These are phyloP conservation scores for Metschnikowia peoriensis DNA, from an alignment of 805 yeast species.

Conservation along the genomic window DNA sequence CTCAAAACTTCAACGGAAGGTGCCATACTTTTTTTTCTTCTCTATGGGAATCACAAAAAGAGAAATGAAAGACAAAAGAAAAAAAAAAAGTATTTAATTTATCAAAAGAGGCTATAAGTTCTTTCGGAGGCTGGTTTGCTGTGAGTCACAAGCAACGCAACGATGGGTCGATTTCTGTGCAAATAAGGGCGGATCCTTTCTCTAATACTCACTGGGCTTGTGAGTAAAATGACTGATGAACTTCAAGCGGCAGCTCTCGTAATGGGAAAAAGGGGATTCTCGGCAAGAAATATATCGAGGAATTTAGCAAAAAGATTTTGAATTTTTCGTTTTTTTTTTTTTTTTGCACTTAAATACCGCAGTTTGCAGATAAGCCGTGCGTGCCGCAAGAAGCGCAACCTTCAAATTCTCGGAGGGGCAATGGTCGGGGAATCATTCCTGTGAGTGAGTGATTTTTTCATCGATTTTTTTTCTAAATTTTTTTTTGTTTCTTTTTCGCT, in stretches of 20 bases:
- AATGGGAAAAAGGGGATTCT: conserved; percentile 3
- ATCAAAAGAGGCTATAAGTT: too few relatives aligned
- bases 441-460: too few relatives aligned
- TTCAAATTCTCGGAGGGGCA: neutral
- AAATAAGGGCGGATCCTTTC: conserved; percentile 7
- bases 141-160: conserved; percentile 4
- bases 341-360: neutral
- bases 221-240: conserved; percentile 28
- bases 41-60: too few relatives aligned
- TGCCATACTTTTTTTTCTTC: conserved; percentile 6
- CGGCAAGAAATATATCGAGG: conserved; percentile 1
- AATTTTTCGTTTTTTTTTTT: neutral
- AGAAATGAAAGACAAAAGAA: neutral
- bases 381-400: neutral
- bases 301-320: neutral
- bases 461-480: neutral
- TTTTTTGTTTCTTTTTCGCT: too few relatives aligned
- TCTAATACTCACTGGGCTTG: conserved; percentile 30
- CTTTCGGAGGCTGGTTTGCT: neutral
- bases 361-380: neutral
- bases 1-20: conserved; percentile 10
- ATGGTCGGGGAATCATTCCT: neutral
- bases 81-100: neutral
- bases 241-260: conserved; percentile 58
- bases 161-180: conserved; percentile 9